A percentile compares a stretch with the other conserved stretches of the same genome.
Evolutionary conservation across 805 yeast species (phyloP).

Genomic region (Teunomyces cretensis): DNA sequence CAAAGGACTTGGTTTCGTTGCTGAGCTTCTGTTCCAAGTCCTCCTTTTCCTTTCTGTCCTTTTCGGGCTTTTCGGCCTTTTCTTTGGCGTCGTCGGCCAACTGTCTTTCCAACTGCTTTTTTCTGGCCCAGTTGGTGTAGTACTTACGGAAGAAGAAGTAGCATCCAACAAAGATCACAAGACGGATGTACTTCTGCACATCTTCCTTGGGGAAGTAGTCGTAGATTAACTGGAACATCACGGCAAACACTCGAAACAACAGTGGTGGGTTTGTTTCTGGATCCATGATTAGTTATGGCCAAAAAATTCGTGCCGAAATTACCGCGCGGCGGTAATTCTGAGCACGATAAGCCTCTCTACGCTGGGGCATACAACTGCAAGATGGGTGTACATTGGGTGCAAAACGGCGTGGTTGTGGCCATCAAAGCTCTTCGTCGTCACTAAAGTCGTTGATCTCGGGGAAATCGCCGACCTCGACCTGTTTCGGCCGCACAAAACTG

Average conservation of each 20-base stretch:
- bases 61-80: constrained; percentile 35
- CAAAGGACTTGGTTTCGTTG: constrained; percentile 52
- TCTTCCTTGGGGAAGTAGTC: constrained; percentile 39
- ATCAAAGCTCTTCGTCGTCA: constrained; percentile 18
- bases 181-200: constrained; percentile 45
- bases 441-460: constrained; percentile 48
- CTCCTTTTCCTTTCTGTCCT: constrained; percentile 35
- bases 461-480: constrained; percentile 69
- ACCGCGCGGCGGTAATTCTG: background rate
- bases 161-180: constrained; percentile 59
- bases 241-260: background rate
- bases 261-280: too few relatives aligned
- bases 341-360: background rate
- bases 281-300: background rate
- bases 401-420: too few relatives aligned
- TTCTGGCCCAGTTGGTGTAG: constrained; percentile 56
- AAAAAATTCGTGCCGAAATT: background rate
- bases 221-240: constrained; percentile 31
- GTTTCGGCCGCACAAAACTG: constrained; percentile 69
- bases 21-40: constrained; percentile 28
- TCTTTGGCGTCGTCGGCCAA: constrained; percentile 47
- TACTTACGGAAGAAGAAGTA: constrained; percentile 59
- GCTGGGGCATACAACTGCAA: too few relatives aligned
- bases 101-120: constrained; percentile 49
- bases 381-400: too few relatives aligned